Evolutionary conservation across 192 early-diverging fungal genomes (phyloP).

Genomic region (Coemansia sp.): DNA sequence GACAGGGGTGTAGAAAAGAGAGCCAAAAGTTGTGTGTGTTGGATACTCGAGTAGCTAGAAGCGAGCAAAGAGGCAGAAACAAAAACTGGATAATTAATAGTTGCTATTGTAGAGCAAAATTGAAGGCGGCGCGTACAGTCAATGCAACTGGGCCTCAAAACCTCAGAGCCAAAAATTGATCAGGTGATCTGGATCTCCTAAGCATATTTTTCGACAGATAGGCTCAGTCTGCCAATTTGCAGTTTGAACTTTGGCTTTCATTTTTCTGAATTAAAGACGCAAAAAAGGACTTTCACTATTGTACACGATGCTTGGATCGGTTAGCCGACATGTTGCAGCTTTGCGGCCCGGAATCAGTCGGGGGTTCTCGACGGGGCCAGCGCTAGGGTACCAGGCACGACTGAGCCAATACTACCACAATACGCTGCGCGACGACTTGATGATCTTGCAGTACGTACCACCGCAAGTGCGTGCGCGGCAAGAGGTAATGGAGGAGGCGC

Average conservation of each 20-base stretch:
- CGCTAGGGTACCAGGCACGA: conserved; percentile 52
- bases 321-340: conserved; percentile 20
- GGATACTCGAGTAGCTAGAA: background rate
- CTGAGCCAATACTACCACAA: conserved; percentile 74
- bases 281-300: background rate
- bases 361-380: conserved; percentile 23
- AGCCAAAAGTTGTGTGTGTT: background rate
- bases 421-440: conserved; percentile 73
- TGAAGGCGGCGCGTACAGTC: background rate
- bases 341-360: conserved; percentile 8
- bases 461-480: conserved; percentile 39
- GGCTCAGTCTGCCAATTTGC: background rate
- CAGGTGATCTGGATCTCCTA: background rate
- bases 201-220: background rate
- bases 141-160: background rate
- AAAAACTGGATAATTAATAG: background rate
- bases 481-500: conserved; percentile 32
- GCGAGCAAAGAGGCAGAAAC: background rate
- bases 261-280: background rate
- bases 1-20: background rate
- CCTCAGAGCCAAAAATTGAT: background rate
- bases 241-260: background rate
- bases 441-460: conserved; percentile 74
- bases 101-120: background rate
- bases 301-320: conserved; percentile 25